Percentiles rank a stretch among this genome's conserved stretches.
phyloP scores from a whole-genome alignment of 2,329 filamentous ascomycete species.

The Alternaria conjuncta region DNA sequence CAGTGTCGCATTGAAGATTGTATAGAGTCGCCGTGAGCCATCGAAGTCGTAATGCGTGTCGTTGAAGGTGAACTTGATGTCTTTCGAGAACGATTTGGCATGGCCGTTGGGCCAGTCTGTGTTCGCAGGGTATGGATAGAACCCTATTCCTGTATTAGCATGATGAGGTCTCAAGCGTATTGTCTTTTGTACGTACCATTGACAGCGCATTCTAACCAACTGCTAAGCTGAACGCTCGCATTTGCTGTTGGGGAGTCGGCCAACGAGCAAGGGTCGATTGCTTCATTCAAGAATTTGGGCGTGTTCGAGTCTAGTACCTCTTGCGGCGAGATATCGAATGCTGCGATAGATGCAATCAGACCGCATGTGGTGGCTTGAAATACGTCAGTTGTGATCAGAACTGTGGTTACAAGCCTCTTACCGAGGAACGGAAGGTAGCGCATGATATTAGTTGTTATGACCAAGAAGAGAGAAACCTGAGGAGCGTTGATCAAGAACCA shows the following conservation, averaged over 20 bases:
- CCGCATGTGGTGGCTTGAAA: not conserved
- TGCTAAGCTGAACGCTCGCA: slow-evolving; percentile 36
- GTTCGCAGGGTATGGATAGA: slow-evolving; percentile 43
- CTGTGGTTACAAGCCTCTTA: not conserved
- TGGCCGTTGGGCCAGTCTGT: slow-evolving; percentile 35
- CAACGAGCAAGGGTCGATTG: slow-evolving; percentile 31
- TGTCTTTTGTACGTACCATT: slow-evolving; percentile 25
- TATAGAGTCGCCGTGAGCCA: slow-evolving; percentile 34
- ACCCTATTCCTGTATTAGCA: slow-evolving; percentile 20
- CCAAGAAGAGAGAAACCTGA: not conserved
- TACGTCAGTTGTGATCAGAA: not conserved
- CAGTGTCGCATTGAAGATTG: slow-evolving; percentile 36
- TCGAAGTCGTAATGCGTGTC: slow-evolving; percentile 40
- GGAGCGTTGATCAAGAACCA: not conserved
- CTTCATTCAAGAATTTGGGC: not conserved
- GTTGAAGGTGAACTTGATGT: slow-evolving; percentile 42
- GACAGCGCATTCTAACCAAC: slow-evolving; percentile 41
- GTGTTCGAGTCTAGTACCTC: slow-evolving; percentile 3
- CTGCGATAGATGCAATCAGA: slow-evolving; percentile 3
- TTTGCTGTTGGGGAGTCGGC: slow-evolving; percentile 30
- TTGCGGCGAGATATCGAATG: slow-evolving; percentile 6
- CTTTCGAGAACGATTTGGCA: slow-evolving; percentile 30
- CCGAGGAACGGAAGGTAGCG: slow-evolving; percentile 1
- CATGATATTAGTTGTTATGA: not conserved
- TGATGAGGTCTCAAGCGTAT: fast-evolving